These are phyloP conservation scores for Hypoxylon trugodes DNA, from an alignment of 495 filamentous ascomycete genomes.

Conservation along the genomic window DNA sequence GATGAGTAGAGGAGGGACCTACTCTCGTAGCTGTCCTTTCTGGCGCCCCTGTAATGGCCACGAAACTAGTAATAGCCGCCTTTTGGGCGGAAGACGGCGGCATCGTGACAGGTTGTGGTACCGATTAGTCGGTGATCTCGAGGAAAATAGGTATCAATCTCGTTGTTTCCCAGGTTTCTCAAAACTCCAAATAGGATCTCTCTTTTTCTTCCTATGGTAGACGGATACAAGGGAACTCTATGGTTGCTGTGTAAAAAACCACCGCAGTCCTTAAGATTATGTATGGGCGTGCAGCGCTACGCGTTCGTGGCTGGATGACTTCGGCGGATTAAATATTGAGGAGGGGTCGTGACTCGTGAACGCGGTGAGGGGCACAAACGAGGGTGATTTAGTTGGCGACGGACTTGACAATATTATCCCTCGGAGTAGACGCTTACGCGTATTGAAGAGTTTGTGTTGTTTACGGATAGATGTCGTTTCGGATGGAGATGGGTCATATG, in stretches of 20 bases:
- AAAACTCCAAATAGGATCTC: neutral
- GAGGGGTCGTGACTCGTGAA: slow-evolving; percentile 19
- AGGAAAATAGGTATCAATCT: neutral
- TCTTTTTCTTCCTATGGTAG: too few relatives aligned
- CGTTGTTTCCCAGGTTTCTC: neutral
- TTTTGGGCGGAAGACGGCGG: slow-evolving; percentile 58
- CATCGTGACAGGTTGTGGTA: slow-evolving; percentile 40
- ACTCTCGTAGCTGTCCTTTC: slow-evolving; percentile 62
- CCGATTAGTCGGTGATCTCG: neutral
- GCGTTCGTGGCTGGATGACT: neutral
- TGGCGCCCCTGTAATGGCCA: slow-evolving; percentile 59
- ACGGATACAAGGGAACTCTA: neutral
- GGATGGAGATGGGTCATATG: neutral
- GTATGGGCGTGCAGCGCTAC: neutral
- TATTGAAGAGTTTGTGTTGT: too few relatives aligned
- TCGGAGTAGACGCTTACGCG: too few relatives aligned
- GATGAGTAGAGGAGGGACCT: slow-evolving; percentile 37
- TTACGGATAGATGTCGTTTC: too few relatives aligned
- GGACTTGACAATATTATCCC: too few relatives aligned
- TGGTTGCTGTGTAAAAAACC: neutral
- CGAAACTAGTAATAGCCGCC: slow-evolving; percentile 59
- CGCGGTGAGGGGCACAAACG: slow-evolving; percentile 5
- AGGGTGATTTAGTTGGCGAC: neutral
- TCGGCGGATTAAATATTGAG: slow-evolving; percentile 7
- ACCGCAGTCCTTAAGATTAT: neutral